These are phyloP conservation scores for Fragaria nilgerrensis DNA, from an alignment of 306 rosid genomes.

Conservation along the genomic window DNA sequence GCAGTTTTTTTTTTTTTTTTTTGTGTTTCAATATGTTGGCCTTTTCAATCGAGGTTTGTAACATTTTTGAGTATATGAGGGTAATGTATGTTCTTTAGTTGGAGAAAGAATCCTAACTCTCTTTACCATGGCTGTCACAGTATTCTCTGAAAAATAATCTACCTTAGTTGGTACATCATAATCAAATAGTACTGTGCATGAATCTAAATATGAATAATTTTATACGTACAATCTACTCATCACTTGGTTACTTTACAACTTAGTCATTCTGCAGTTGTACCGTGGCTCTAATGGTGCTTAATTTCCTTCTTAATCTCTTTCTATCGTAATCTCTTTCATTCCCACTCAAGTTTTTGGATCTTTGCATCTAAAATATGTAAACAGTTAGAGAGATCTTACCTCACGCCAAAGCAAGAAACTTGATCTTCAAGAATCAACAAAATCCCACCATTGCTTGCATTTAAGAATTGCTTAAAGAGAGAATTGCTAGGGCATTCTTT, in stretches of 20 bases:
- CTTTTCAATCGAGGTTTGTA: background rate
- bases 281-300: background rate
- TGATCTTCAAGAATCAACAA: background rate
- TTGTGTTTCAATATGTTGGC: background rate
- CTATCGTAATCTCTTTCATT: background rate
- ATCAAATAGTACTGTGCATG: background rate
- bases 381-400: background rate
- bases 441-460: background rate
- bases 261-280: background rate
- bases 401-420: background rate
- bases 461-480: background rate
- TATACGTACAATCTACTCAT: background rate
- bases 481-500: background rate
- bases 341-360: background rate
- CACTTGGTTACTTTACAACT: background rate
- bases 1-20: background rate
- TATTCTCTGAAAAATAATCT: background rate
- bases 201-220: background rate
- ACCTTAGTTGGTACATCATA: background rate
- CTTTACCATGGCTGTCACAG: background rate
- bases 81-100: background rate
- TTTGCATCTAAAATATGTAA: background rate
- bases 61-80: background rate
- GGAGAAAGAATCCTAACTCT: background rate
- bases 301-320: background rate